Percentiles rank a stretch among this genome's conserved stretches.
Conservation (phyloP, 805 yeast genomes). For the Schizosaccharomyces pombe region DNA sequence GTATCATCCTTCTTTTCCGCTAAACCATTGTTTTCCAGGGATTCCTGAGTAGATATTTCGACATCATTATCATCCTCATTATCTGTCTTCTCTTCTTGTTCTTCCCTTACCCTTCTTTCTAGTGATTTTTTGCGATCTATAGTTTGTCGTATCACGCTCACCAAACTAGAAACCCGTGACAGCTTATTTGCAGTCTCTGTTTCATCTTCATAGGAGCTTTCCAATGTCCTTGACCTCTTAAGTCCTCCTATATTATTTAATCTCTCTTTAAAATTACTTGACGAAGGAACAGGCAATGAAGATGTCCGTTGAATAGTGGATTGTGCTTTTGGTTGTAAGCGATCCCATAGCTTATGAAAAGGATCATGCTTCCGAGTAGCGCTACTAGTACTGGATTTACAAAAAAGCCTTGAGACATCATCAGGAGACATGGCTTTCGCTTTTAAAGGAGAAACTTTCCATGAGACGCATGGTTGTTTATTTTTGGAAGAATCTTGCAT, state of each 20-base stretch:
- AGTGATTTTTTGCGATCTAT: too few relatives aligned
- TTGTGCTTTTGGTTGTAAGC: background rate
- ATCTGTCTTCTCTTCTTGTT: background rate
- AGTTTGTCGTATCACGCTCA: background rate
- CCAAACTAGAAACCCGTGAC: background rate
- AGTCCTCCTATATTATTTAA: too few relatives aligned
- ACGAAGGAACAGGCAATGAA: too few relatives aligned
- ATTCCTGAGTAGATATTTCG: background rate
- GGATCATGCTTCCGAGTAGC: background rate
- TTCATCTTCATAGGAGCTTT: background rate
- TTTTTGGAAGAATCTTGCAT: background rate
- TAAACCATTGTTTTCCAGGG: too few relatives aligned
- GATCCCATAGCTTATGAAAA: background rate
- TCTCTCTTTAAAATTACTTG: too few relatives aligned
- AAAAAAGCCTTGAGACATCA: background rate
- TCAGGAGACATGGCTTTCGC: background rate
- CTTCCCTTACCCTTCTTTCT: background rate
- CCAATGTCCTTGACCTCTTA: background rate
- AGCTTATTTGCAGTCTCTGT: background rate
- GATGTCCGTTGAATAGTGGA: too few relatives aligned
- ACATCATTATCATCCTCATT: background rate
- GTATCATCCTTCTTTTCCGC: too few relatives aligned
- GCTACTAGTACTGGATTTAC: too few relatives aligned
- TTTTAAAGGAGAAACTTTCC: background rate
- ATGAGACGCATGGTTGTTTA: background rate